Percentiles rank a stretch among this genome's conserved stretches.
phyloP scores from a whole-genome alignment of 805 yeast genomes.

The Torulaspora maleeae region DNA sequence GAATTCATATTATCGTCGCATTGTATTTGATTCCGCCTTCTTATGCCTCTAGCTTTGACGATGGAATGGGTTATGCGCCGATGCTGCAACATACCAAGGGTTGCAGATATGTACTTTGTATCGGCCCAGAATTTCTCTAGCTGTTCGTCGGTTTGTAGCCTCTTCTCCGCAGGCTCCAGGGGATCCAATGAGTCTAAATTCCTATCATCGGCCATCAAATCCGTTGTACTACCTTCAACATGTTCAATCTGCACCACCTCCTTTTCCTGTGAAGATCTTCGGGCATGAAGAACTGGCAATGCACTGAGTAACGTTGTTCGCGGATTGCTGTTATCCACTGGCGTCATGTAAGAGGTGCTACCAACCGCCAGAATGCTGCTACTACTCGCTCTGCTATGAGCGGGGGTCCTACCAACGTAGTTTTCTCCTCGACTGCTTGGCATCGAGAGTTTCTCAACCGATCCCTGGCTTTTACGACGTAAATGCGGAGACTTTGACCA shows the following conservation, averaged over 20 bases:
- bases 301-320: constrained; percentile 13
- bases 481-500: constrained; percentile 23
- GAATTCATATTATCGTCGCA: constrained; percentile 17
- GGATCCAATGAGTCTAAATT: constrained; percentile 9
- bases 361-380: constrained; percentile 5
- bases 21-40: constrained; percentile 14
- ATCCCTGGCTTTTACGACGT: constrained; percentile 12
- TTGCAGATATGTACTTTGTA: constrained; percentile 24
- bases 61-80: constrained; percentile 27
- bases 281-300: constrained; percentile 13
- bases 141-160: constrained; percentile 19
- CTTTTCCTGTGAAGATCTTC: constrained; percentile 10
- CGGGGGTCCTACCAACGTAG: constrained; percentile 4
- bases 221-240: constrained; percentile 2
- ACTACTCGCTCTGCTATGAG: constrained; percentile 11
- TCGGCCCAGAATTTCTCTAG: constrained; percentile 27
- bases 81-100: constrained; percentile 27
- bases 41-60: constrained; percentile 21
- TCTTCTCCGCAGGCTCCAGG: constrained; percentile 1
- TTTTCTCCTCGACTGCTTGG: constrained; percentile 5
- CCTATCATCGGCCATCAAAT: constrained; percentile 2
- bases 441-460: constrained; percentile 11
- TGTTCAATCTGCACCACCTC: constrained; percentile 12
- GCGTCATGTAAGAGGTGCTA: constrained; percentile 13
- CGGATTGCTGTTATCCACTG: constrained; percentile 10